phyloP scores from a whole-genome alignment of 2,329 filamentous ascomycete genomes.

The Penicillium concentricum region DNA sequence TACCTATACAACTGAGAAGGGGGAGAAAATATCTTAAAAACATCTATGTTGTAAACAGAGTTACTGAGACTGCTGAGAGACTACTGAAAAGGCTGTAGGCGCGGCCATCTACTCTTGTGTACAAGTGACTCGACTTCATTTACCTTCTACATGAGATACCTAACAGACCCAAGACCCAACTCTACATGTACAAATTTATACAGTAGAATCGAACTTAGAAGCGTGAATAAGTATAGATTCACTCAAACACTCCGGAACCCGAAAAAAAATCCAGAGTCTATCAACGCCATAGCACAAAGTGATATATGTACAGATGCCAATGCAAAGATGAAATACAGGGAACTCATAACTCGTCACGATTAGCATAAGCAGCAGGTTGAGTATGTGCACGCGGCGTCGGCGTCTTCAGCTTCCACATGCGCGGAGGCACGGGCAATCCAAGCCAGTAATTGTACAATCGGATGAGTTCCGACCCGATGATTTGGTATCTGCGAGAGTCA shows the following conservation, averaged over 20 bases:
- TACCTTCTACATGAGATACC: too few species aligned
- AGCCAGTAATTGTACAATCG: slow-evolving; percentile 63
- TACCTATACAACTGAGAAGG: too few species aligned
- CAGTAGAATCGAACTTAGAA: neutral
- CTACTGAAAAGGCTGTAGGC: too few species aligned
- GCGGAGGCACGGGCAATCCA: slow-evolving; percentile 58
- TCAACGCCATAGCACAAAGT: slow-evolving; percentile 13
- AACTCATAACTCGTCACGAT: slow-evolving; percentile 44
- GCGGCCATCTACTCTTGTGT: too few species aligned
- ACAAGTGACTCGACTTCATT: too few species aligned
- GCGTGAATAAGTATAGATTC: neutral
- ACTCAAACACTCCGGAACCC: neutral
- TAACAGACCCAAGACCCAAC: neutral
- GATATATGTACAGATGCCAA: slow-evolving; percentile 21
- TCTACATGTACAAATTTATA: neutral
- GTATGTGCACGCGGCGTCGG: slow-evolving; percentile 29
- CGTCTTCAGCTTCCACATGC: slow-evolving; percentile 55
- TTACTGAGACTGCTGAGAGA: too few species aligned
- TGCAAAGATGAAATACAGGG: slow-evolving; percentile 11
- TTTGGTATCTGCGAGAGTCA: slow-evolving; percentile 46
- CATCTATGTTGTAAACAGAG: too few species aligned
- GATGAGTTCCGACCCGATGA: slow-evolving; percentile 54
- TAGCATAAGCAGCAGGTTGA: neutral
- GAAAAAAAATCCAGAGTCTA: slow-evolving; percentile 1
- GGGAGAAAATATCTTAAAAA: too few species aligned